Evolutionary conservation across 345 rosid species (phyloP), one percentile per base, ranked within the genome.

Genomic region (Eucalyptus polyanthemos): DNA sequence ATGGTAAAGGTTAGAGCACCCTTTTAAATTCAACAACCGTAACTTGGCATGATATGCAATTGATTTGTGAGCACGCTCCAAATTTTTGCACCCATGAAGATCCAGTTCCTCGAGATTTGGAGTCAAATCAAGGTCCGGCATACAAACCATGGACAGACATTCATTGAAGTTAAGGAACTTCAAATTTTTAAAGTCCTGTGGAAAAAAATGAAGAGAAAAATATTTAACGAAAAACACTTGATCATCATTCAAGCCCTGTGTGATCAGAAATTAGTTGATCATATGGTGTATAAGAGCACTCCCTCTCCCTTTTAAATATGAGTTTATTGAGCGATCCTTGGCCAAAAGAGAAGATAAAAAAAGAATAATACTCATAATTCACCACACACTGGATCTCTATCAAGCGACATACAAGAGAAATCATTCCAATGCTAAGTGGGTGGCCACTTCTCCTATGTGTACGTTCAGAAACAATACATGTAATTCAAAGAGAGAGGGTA

Each of bases 101-200:
- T 60, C 67, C 4, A 60, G 7, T 14, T 65, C 37, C 72, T 14
- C 0, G 72, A 65, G 34, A n/a, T 65, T 65, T 65, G 34, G 72
- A 29, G 72, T 65, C 31, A 15, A 29, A 65, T 65, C 3, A 4
- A 31, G 4, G 80, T 69, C 2, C 0, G 4, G 80, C 44, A 16
- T 31, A 69, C 44, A 17, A 34, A 34, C 11, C 44, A 69, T 0
- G 0, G 11, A 69, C 2, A 7, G 80, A 9, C 80, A 34, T 17
- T 69, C 44, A 34, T 44, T 69, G 7, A 17, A 34, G 14, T 34
- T 34, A 69, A 69, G 24, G 80, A 69, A 34, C 80, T 69, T 69
- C 80, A 34, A 69, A 31, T 69, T 34, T 34, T 17, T 5, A 9
- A 34, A 34, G 12, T 34, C 80, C 80, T 69, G 25, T n/a, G n/a